A percentile compares a stretch with the other conserved stretches of the same genome.
Conservation (phyloP, 805 yeast genomes). For the Hanseniaspora pseudoguilliermondii region DNA sequence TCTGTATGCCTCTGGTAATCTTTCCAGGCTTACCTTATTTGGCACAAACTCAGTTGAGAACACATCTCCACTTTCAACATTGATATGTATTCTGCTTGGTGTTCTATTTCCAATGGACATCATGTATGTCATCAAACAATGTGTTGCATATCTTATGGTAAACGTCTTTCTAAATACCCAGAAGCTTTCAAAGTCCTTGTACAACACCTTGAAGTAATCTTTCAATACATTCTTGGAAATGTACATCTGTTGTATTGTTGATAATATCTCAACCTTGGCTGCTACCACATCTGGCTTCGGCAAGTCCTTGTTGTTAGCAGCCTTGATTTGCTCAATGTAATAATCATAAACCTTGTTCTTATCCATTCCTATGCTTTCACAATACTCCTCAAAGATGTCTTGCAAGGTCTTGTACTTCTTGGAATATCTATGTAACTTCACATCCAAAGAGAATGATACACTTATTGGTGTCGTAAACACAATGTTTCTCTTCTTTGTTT, state of each 20-base stretch:
- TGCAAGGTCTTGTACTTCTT: constrained; percentile 63
- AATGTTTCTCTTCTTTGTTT: constrained; percentile 74
- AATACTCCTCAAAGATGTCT: constrained; percentile 74
- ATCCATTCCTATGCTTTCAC: constrained; percentile 56
- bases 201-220: constrained; percentile 59
- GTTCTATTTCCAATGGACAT: constrained; percentile 85
- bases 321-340: constrained; percentile 71
- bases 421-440: constrained; percentile 77
- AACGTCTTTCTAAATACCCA: constrained; percentile 96
- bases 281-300: constrained; percentile 88
- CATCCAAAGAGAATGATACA: constrained; percentile 87
- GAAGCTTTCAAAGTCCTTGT: constrained; percentile 76
- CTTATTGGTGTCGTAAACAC: constrained; percentile 82
- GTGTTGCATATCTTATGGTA: constrained; percentile 86
- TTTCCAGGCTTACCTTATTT: constrained; percentile 48
- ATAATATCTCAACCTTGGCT: constrained; percentile 78
- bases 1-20: constrained; percentile 29
- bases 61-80: constrained; percentile 70
- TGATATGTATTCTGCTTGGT: constrained; percentile 83
- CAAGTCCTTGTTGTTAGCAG: constrained; percentile 83
- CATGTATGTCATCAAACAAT: constrained; percentile 85
- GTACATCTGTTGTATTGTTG: constrained; percentile 74
- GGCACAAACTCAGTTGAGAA: constrained; percentile 96
- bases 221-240: constrained; percentile 76
- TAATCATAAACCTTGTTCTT: constrained; percentile 86